Percentiles rank a stretch among this genome's conserved stretches.
Conservation (phyloP, 352 stramenopile genomes). For the Phytophthora capsici region DNA sequence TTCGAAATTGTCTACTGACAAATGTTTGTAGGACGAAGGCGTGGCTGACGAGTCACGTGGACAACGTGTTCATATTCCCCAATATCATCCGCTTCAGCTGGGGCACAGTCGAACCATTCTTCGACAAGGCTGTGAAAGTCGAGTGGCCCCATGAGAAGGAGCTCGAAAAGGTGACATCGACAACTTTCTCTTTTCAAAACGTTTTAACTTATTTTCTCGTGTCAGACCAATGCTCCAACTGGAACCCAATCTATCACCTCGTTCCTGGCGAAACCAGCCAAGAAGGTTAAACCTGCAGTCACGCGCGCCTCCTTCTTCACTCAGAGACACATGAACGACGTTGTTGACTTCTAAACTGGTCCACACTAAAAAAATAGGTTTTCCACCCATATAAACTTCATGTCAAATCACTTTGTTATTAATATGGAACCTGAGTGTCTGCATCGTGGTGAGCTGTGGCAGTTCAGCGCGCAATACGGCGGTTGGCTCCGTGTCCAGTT, state of each 20-base stretch:
- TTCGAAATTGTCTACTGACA: too few relatives aligned
- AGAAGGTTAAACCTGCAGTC: slow-evolving; percentile 26
- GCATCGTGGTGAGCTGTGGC: slow-evolving; percentile 46
- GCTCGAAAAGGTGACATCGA: slow-evolving; percentile 53
- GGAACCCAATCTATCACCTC: slow-evolving; percentile 85
- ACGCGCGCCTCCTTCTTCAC: slow-evolving; percentile 60
- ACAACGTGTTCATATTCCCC: slow-evolving; percentile 91
- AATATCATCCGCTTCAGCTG: slow-evolving; percentile 95
- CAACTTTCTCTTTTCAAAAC: neutral
- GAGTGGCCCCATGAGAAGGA: slow-evolving; percentile 77
- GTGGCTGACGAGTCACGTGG: slow-evolving; percentile 88
- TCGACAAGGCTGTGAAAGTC: slow-evolving; percentile 61
- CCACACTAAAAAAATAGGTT: slow-evolving; percentile 2
- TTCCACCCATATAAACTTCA: slow-evolving; percentile 14
- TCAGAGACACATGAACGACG: slow-evolving; percentile 61
- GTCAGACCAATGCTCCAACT: slow-evolving; percentile 56
- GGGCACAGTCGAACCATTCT: slow-evolving; percentile 78
- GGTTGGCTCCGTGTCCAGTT: slow-evolving; percentile 56
- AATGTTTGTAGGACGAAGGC: slow-evolving; percentile 76
- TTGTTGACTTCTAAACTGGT: slow-evolving; percentile 67
- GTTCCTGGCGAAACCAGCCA: slow-evolving; percentile 56
- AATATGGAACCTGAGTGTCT: slow-evolving; percentile 47
- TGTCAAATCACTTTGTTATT: neutral
- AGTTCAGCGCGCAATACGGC: slow-evolving; percentile 62
- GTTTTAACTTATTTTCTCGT: neutral